A percentile compares a stretch with the other conserved stretches of the same genome.
phyloP scores from a whole-genome alignment of 2,329 filamentous ascomycete genomes.

The Emmonsiellopsis sp. region DNA sequence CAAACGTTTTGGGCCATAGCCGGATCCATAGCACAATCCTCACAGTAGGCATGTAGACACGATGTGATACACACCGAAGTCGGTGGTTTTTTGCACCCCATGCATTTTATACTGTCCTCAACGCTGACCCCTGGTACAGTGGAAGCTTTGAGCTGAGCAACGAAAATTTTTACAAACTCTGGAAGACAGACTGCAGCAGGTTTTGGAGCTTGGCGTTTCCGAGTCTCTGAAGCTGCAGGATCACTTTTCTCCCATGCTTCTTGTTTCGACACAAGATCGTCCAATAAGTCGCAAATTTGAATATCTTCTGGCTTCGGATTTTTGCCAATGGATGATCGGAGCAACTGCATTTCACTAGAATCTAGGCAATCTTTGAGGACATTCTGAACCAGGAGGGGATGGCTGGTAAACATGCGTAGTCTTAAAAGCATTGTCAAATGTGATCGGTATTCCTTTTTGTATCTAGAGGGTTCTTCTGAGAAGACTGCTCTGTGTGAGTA shows the following conservation, averaged over 20 bases:
- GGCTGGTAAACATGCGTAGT: constrained; percentile 43
- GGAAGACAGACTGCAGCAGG: neutral
- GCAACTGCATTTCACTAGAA: constrained; percentile 34
- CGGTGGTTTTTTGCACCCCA: constrained; percentile 32
- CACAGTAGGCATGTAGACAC: constrained; percentile 50
- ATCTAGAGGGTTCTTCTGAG: neutral
- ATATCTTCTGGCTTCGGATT: constrained; percentile 13
- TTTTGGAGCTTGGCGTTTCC: neutral
- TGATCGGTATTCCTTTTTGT: neutral
- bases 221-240: neutral
- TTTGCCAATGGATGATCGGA: constrained; percentile 25
- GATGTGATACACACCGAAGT: constrained; percentile 35
- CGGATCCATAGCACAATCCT: constrained; percentile 31
- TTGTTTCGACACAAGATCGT: neutral
- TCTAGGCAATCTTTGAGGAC: constrained; percentile 38
- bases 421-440: constrained; percentile 39
- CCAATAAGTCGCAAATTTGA: constrained; percentile 14
- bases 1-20: neutral
- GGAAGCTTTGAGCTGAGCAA: neutral
- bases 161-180: neutral
- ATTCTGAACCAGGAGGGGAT: constrained; percentile 39
- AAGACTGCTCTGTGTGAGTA: neutral
- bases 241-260: neutral
- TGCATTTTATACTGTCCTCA: constrained; percentile 28
- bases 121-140: constrained; percentile 11